Evolutionary conservation across 345 rosid genomes (phyloP).

Genomic region (Luvunga scandens): DNA sequence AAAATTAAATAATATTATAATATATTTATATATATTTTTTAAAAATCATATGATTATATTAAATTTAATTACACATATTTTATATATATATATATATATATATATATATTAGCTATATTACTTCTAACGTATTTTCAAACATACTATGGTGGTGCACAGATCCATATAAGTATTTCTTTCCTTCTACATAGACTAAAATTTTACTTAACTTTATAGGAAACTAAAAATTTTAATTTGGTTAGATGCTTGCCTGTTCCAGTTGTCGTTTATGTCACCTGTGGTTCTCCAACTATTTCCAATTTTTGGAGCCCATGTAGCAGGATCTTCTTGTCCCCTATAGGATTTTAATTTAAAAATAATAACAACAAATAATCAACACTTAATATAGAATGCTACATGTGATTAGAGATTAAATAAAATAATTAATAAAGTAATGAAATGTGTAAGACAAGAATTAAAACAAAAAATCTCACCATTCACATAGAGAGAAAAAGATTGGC

Average conservation of each 20-base stretch:
- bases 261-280: constrained; percentile 47
- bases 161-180: too few species aligned
- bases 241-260: constrained; percentile 41
- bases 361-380: constrained; percentile 5
- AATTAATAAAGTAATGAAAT: neutral
- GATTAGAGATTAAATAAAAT: too few species aligned
- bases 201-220: too few species aligned
- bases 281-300: constrained; percentile 77
- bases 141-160: too few species aligned
- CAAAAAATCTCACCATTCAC: constrained; percentile 49
- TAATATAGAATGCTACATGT: neutral
- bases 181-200: too few species aligned
- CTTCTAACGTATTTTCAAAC: too few species aligned
- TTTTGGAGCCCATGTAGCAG: constrained; percentile 59
- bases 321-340: constrained; percentile 58
- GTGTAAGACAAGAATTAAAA: neutral
- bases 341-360: neutral
- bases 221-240: neutral
- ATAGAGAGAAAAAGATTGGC: constrained; percentile 49
- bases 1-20: too few species aligned
- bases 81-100: too few species aligned
- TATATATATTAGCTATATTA: too few species aligned
- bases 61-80: rapidly evolving
- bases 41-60: too few species aligned
- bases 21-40: too few species aligned